Evolutionary conservation across 140 eudicot genomes (phyloP).

Genomic region (Senecio squalidus): DNA sequence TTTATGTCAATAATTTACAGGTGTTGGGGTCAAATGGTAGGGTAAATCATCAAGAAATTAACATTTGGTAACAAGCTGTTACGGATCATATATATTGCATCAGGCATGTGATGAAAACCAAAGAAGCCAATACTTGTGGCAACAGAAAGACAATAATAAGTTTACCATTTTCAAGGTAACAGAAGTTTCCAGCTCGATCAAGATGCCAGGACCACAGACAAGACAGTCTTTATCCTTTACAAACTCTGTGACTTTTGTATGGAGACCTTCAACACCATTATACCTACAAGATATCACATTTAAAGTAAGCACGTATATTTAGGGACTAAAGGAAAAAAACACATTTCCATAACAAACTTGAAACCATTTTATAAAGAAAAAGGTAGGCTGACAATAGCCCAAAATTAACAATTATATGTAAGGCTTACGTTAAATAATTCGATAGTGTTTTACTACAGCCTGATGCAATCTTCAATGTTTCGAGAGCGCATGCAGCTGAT

Average conservation of each 20-base stretch:
- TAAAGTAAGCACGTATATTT: constrained; percentile 9
- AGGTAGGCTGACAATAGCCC: neutral
- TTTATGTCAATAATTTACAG: too few relatives aligned
- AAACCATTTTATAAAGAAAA: too few relatives aligned
- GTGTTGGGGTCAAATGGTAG: too few relatives aligned
- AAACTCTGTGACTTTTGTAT: constrained; percentile 86
- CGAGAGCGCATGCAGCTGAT: constrained; percentile 93
- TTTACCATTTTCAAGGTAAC: constrained; percentile 62
- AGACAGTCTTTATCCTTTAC: constrained; percentile 82
- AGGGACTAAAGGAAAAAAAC: constrained; percentile 6
- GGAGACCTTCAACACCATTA: constrained; percentile 94
- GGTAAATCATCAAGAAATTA: neutral
- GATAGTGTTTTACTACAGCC: constrained; percentile 88
- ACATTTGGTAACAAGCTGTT: too few relatives aligned
- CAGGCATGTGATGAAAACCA: neutral
- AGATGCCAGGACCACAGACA: constrained; percentile 94
- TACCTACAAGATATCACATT: constrained; percentile 44
- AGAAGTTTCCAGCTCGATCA: constrained; percentile 70
- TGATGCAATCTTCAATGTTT: constrained; percentile 87
- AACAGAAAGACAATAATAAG: neutral
- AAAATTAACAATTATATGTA: constrained; percentile 16
- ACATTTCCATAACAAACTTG: too few relatives aligned
- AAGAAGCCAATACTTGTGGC: neutral
- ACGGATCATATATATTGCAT: neutral
- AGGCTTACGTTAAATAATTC: constrained; percentile 75